Conservation (phyloP, 2,329 filamentous ascomycete genomes). For the Pestalotiopsis sp. region DNA sequence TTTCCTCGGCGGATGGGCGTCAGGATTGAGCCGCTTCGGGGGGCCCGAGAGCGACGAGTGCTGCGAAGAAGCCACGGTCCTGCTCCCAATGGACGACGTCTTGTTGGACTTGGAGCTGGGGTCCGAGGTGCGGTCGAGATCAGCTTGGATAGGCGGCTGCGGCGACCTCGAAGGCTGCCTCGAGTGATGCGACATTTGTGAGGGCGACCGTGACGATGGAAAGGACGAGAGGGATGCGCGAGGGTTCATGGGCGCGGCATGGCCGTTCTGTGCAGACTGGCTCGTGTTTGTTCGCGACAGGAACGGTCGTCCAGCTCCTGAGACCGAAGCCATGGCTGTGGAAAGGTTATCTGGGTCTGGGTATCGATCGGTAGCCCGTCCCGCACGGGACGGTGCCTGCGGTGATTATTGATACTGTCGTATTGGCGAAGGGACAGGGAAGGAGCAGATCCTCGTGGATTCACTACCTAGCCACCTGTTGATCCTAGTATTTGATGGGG, state of each 20-base stretch:
- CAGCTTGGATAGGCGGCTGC: constrained; percentile 48
- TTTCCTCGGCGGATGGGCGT: constrained; percentile 55
- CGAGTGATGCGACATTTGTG: constrained; percentile 57
- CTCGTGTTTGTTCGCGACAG: constrained; percentile 43
- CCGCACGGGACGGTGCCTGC: constrained; percentile 3
- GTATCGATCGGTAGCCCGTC: constrained; percentile 1
- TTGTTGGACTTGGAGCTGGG: constrained; percentile 60
- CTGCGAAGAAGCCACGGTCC: constrained; percentile 57
- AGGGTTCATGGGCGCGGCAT: constrained; percentile 33
- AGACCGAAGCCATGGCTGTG: constrained; percentile 40
- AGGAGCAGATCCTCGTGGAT: constrained; percentile 1
- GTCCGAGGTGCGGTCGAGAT: constrained; percentile 59
- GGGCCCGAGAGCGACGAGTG: constrained; percentile 59
- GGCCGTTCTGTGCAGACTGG: constrained; percentile 32
- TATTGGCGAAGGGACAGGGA: background rate
- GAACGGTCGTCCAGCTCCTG: constrained; percentile 42
- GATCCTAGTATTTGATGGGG: too few species aligned
- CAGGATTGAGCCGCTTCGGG: constrained; percentile 51
- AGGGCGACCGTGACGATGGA: constrained; percentile 59
- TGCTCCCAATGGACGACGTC: constrained; percentile 52
- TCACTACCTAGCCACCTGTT: background rate
- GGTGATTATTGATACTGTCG: constrained; percentile 8
- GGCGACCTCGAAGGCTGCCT: constrained; percentile 56
- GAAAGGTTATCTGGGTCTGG: background rate
- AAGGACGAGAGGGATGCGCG: constrained; percentile 68